A percentile compares a stretch with the other conserved stretches of the same genome.
phyloP scores from a whole-genome alignment of 208 protist genomes.

The Trypanosoma lewisi region DNA sequence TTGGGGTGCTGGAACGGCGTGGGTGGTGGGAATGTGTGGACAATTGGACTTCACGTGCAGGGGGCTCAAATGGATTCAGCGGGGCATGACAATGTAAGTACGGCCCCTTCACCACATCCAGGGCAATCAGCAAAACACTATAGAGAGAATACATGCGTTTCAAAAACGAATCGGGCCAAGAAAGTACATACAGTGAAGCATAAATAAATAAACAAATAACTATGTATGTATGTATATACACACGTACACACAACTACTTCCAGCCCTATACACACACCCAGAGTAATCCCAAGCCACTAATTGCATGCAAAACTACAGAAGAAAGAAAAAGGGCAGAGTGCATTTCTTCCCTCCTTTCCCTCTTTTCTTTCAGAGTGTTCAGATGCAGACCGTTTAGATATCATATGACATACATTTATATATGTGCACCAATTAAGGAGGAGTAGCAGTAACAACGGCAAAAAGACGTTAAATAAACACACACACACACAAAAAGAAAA shows the following conservation, averaged over 20 bases:
- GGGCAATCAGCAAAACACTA: conserved; percentile 71
- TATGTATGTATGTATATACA: neutral
- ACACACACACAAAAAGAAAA: neutral
- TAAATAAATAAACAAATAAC: neutral
- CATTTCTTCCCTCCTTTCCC: too few species aligned
- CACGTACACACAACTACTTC: conserved; percentile 3
- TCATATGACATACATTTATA: too few species aligned
- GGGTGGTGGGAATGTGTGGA: neutral
- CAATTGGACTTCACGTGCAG: neutral
- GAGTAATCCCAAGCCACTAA: too few species aligned
- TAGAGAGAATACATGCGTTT: conserved; percentile 36
- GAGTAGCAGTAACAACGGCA: neutral
- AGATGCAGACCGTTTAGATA: too few species aligned
- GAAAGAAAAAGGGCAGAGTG: conserved; percentile 4
- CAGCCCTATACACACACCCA: too few species aligned
- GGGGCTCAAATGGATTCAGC: conserved; percentile 24
- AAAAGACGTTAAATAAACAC: neutral
- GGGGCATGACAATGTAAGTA: conserved; percentile 81
- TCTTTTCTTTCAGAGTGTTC: too few species aligned
- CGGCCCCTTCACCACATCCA: conserved; percentile 80
- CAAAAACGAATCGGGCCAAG: neutral
- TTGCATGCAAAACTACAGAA: neutral
- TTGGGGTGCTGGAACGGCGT: too few species aligned
- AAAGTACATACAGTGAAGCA: neutral
- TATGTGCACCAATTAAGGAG: too few species aligned